Percentiles rank a stretch among this genome's conserved stretches.
These are phyloP conservation scores for Metschnikowia colocasiae DNA, from an alignment of 805 yeast species.

Conservation along the genomic window DNA sequence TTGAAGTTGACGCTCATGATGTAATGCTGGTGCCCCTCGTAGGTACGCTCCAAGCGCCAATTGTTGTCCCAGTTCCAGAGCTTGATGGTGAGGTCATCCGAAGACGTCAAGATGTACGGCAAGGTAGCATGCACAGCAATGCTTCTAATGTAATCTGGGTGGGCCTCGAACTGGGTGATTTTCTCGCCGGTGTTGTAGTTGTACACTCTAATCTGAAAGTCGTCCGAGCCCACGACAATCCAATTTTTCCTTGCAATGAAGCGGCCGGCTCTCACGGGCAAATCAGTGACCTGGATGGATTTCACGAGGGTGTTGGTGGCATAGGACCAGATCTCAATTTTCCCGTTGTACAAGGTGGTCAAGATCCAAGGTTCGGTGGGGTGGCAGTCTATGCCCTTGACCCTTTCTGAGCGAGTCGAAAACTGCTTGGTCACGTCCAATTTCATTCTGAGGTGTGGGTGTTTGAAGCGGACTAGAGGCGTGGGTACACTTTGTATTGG, in stretches of 20 bases:
- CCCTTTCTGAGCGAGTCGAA: slow-evolving; percentile 91
- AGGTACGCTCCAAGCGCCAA: slow-evolving; percentile 87
- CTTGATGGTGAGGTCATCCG: slow-evolving; percentile 88
- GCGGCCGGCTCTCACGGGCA: slow-evolving; percentile 93
- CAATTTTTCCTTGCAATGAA: slow-evolving; percentile 95
- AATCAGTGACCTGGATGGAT: slow-evolving; percentile 89
- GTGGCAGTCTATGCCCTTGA: slow-evolving; percentile 96
- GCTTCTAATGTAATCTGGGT: slow-evolving; percentile 92
- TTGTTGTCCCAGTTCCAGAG: slow-evolving; percentile 97
- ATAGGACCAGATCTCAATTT: slow-evolving; percentile 89
- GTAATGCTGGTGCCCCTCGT: slow-evolving; percentile 94
- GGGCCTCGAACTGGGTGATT: slow-evolving; percentile 93
- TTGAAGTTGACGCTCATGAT: slow-evolving; percentile 93
- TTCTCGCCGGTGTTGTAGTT: slow-evolving; percentile 96
- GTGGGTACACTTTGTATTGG: slow-evolving; percentile 3
- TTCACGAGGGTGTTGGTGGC: slow-evolving; percentile 82
- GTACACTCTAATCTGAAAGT: slow-evolving; percentile 88
- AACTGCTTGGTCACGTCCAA: slow-evolving; percentile 65
- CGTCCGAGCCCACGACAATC: slow-evolving; percentile 96
- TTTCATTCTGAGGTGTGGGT: slow-evolving; percentile 25
- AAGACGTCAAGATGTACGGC: slow-evolving; percentile 82
- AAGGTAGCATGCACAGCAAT: slow-evolving; percentile 92
- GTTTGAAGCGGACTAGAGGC: slow-evolving; percentile 5
- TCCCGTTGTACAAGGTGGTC: slow-evolving; percentile 86
- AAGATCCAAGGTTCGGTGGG: slow-evolving; percentile 97